Evolutionary conservation across 345 rosid genomes (phyloP), one percentile per base, ranked within the genome.

Genomic region (Sonneratia caseolaris): DNA sequence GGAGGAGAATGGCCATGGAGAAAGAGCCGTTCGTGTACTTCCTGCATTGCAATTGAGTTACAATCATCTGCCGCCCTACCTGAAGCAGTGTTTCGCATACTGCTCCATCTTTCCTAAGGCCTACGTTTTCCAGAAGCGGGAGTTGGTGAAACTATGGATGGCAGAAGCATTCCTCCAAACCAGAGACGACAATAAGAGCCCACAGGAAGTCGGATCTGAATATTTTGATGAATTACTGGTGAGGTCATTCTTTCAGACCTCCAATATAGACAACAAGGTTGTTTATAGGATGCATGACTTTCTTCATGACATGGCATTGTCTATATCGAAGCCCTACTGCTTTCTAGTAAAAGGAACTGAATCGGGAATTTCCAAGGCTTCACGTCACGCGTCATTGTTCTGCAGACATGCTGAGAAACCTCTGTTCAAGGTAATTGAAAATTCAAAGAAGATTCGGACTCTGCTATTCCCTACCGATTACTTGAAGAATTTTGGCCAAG

Each of bases 221-320:
- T 79, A 75, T 40, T 77, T 79, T 61, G 69, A 79, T 38, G 73
- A 70, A 24, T 68, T 82, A 66, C 32, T 72, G 35, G 57, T 18
- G 56, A 74, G 76, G 72, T 78, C 82, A 1, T 81, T 81, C 73
- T 81, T 82, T 40, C 85, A 82, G 51, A 47, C 0, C 42, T 27
- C 68, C 37, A 36, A 55, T 8, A 53, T 68, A 3, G 72, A 77
- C 24, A 55, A 71, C 9, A 24, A 19, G 55, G 71, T 13, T 64
- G 22, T 55, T 37, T 76, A 74, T 38, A 75, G 35, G 36, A 79
- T 79, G 80, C 82, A 81, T 22, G 84, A 81, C 56, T 80, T 81
- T 72, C 72, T 70, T 3, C 82, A 74, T 55, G 84, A 79, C 40
- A 48, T 81, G 71, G 82, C 80, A 10, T 32, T 15, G 51, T 78